phyloP scores from a whole-genome alignment of 805 yeast genomes.

The Jamesozyma spencerorum region DNA sequence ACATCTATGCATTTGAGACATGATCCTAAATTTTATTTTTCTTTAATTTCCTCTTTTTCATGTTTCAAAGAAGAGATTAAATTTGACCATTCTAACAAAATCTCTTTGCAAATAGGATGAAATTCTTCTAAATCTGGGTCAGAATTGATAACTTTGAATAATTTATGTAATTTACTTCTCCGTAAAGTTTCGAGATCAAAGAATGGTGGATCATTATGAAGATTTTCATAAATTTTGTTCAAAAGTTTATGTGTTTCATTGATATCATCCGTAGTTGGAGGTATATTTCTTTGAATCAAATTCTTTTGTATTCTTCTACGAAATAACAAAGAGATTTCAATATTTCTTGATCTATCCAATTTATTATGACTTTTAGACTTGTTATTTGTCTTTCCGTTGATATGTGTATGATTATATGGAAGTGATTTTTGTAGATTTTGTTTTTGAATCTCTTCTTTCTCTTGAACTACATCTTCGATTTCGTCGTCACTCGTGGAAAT shows the following conservation, averaged over 20 bases:
- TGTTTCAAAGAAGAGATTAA: conserved; percentile 17
- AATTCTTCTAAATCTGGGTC: conserved; percentile 21
- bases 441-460: not conserved
- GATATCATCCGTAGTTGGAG: conserved; percentile 20
- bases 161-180: conserved; percentile 25
- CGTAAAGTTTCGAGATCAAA: conserved; percentile 26
- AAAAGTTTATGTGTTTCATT: conserved; percentile 23
- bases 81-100: conserved; percentile 21
- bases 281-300: conserved; percentile 24
- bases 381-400: not conserved
- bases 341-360: conserved; percentile 19
- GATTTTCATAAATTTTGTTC: conserved; percentile 19
- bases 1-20: not conserved
- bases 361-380: conserved; percentile 7
- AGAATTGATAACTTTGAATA: conserved; percentile 24
- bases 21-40: no score
- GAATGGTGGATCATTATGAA: conserved; percentile 21
- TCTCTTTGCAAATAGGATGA: conserved; percentile 22
- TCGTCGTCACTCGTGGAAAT: not conserved
- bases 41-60: conserved; percentile 11
- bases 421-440: not conserved
- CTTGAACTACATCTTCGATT: not conserved
- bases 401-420: not conserved
- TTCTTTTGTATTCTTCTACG: conserved; percentile 27
- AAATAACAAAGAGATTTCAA: conserved; percentile 23